Base-by-base conservation (phyloP, 73 alveolate genomes). In the Paramecium sonneborni region DNA sequence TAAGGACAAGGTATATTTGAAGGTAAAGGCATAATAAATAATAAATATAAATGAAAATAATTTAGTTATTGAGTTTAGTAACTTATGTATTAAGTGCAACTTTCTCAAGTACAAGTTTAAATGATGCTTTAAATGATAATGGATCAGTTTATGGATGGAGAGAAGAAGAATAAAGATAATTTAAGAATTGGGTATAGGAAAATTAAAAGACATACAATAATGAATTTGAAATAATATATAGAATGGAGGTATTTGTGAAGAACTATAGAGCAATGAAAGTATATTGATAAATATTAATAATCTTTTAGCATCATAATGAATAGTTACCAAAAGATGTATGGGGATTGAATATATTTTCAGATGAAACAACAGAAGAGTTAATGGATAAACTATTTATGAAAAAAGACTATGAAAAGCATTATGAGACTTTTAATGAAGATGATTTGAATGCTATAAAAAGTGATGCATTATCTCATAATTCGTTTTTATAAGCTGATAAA, bases 321-420 rank as follows among this genome's bases (percentile, higher is more conserved):
- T 8, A 72, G 32, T 72, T 72, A 35, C 86, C 86, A 21, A 72
- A 72, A 21, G 86, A 72, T 72, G 86, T 72, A 7, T 79, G 74
- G 74, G 41, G 74, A 39, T 79, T 79, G 37, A 79, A 79, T 79
- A 28, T 26, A n/a, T 79, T 79, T 43, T 57, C 90, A 12, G 90
- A 79, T 46, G 44, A 43, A 24, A 26, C 44, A 11, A 6, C 46
- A 7, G 74, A 79, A 21, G 90, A 79, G 55, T 79, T 79, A n/a
- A 23, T 32, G 35, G 76, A 79, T 38, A 43, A 24, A 12, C 1
- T 79, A 43, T 79, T 79, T 43, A 79, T 79, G 90, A 39, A 44
- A 21, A 79, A 14, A 79, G 90, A 79, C 23, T 24, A 41, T 41
- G 90, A 79, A 20, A 9, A 79, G 20, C 55, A 39, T 38, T 44